Conservation (phyloP, 306 rosid species). For the Corylus avellana region DNA sequence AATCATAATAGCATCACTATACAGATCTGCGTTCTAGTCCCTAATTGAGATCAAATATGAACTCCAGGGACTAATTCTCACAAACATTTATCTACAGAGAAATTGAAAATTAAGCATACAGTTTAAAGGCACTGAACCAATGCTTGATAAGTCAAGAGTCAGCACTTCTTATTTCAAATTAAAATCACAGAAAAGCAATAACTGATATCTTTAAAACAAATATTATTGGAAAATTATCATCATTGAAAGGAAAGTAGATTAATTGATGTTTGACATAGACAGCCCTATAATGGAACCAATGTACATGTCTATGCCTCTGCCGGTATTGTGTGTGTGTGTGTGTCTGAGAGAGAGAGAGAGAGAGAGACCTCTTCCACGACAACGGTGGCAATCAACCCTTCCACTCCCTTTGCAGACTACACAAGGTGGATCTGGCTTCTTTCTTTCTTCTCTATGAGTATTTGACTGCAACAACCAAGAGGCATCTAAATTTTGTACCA, state of each 20-base stretch:
- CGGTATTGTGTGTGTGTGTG: neutral
- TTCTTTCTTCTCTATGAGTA: conserved; percentile 60
- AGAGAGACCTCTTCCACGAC: conserved; percentile 60
- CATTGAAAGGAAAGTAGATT: neutral
- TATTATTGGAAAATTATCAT: neutral
- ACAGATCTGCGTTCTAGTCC: neutral
- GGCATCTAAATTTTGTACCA: neutral
- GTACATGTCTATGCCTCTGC: neutral
- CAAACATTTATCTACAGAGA: neutral
- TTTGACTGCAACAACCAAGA: conserved; percentile 50
- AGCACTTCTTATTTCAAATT: neutral
- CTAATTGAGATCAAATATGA: neutral
- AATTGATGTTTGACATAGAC: neutral
- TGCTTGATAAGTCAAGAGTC: neutral
- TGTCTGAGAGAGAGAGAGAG: neutral
- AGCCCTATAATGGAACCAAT: neutral
- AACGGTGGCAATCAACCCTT: conserved; percentile 65
- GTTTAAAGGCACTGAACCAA: neutral
- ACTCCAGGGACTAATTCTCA: neutral
- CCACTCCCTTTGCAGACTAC: conserved; percentile 76
- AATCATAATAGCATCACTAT: neutral
- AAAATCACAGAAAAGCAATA: neutral
- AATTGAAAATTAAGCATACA: neutral
- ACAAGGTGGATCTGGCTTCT: conserved; percentile 80
- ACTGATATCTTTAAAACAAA: neutral